Conservation (phyloP, 345 rosid species). For the Lumnitzera littorea region DNA sequence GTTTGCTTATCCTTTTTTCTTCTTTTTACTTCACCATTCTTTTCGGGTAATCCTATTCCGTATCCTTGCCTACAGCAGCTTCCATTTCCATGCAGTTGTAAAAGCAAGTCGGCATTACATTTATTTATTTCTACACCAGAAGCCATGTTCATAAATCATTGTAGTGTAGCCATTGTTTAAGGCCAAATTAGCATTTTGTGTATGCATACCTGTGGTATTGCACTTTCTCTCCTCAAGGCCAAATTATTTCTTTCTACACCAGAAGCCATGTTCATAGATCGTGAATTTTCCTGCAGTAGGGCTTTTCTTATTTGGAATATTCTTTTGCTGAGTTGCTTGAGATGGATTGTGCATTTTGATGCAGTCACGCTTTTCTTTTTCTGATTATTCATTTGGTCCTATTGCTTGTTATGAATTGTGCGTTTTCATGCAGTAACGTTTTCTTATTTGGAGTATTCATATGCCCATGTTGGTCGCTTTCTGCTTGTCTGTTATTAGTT, state of each 20-base stretch:
- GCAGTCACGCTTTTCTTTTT: too few relatives aligned
- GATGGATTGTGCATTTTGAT: too few relatives aligned
- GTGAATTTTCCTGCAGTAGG: neutral
- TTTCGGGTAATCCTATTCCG: neutral
- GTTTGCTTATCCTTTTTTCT: slow-evolving; percentile 6
- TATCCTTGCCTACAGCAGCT: slow-evolving; percentile 1
- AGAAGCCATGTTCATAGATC: slow-evolving; percentile 9
- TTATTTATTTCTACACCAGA: neutral
- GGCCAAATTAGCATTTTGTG: slow-evolving; percentile 6
- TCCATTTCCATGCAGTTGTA: neutral
- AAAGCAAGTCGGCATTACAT: neutral
- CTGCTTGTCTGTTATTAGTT: too few relatives aligned
- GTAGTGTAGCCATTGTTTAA: neutral
- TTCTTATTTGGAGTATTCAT: too few relatives aligned
- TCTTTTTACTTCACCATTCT: neutral
- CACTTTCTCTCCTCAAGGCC: slow-evolving; percentile 1
- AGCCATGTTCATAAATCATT: neutral
- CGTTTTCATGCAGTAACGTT: too few relatives aligned
- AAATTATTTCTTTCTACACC: too few relatives aligned
- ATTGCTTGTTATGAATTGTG: too few relatives aligned
- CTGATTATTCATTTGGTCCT: too few relatives aligned
- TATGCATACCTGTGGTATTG: slow-evolving; percentile 1
- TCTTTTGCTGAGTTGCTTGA: too few relatives aligned
- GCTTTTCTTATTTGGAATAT: too few relatives aligned
- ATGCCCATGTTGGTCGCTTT: too few relatives aligned